Conservation (phyloP, 2,329 filamentous ascomycete species). For the Diplodia seriata region DNA sequence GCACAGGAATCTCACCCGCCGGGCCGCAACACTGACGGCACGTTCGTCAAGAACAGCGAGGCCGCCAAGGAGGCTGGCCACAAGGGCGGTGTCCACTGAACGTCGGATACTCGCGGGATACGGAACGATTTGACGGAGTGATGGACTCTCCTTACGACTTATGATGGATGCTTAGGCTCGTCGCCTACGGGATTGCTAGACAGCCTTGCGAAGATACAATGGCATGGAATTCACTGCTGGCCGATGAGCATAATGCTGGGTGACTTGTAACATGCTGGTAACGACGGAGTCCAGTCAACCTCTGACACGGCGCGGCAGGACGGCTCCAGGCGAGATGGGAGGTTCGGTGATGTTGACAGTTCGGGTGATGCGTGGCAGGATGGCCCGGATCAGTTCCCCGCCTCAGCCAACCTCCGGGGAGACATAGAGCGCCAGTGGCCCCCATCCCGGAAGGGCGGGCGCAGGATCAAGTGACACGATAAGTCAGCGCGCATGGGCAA, state of each 20-base stretch:
- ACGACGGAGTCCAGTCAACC: neutral
- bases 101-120: neutral
- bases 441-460: neutral
- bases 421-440: neutral
- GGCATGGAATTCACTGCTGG: conserved; percentile 11
- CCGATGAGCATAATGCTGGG: neutral
- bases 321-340: neutral
- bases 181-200: neutral
- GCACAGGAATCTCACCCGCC: conserved; percentile 30
- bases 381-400: conserved; percentile 11
- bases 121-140: neutral
- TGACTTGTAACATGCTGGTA: neutral
- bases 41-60: conserved; percentile 48
- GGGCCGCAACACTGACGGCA: conserved; percentile 49
- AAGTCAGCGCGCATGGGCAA: neutral
- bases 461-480: neutral
- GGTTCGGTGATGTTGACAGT: conserved; percentile 18
- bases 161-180: neutral
- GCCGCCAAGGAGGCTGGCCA: conserved; percentile 48
- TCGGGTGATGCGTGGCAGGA: conserved; percentile 18
- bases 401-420: neutral
- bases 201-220: neutral
- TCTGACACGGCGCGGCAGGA: neutral
- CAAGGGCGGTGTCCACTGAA: conserved; percentile 41
- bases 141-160: conserved; percentile 11